These are phyloP conservation scores for Fusarium transvaalense DNA, from an alignment of 2,329 filamentous ascomycete genomes.

Conservation along the genomic window DNA sequence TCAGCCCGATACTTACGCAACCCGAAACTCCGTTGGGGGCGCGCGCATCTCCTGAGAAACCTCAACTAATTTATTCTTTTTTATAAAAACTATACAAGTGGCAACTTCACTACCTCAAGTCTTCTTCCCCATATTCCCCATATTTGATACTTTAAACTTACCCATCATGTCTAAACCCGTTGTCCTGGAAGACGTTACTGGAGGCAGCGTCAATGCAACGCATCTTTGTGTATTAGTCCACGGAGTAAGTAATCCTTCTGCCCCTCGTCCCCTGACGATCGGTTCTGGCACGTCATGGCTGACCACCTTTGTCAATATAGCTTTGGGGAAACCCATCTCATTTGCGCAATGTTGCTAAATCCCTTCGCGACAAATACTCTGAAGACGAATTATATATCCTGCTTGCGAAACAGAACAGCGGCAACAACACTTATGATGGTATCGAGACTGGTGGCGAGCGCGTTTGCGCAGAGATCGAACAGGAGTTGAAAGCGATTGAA, in stretches of 20 bases:
- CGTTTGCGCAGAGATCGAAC: conserved; percentile 75
- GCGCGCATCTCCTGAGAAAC: conserved; percentile 38
- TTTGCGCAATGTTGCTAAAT: conserved; percentile 75
- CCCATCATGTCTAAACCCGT: conserved; percentile 36
- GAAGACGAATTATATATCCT: conserved; percentile 77
- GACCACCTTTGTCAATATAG: conserved; percentile 52
- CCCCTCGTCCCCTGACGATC: conserved; percentile 29
- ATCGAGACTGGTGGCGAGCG: conserved; percentile 77
- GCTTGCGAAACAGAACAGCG: conserved; percentile 78
- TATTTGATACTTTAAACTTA: conserved; percentile 1
- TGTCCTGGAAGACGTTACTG: conserved; percentile 55
- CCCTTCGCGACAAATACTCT: conserved; percentile 70
- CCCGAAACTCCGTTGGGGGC: conserved; percentile 42
- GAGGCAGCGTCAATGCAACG: conserved; percentile 67
- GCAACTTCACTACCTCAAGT: not conserved
- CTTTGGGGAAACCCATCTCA: conserved; percentile 86
- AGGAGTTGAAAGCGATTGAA: conserved; percentile 69
- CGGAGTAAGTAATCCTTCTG: conserved; percentile 66
- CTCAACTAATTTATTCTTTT: conserved; percentile 33
- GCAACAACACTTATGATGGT: conserved; percentile 78
- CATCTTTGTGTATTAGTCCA: conserved; percentile 85
- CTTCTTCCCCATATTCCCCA: not conserved
- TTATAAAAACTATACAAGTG: conserved; percentile 3
- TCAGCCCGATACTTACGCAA: conserved; percentile 28
- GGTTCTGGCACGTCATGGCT: conserved; percentile 37